phyloP scores from a whole-genome alignment of 73 alveolate genomes.

The Symbiodinium natans region DNA sequence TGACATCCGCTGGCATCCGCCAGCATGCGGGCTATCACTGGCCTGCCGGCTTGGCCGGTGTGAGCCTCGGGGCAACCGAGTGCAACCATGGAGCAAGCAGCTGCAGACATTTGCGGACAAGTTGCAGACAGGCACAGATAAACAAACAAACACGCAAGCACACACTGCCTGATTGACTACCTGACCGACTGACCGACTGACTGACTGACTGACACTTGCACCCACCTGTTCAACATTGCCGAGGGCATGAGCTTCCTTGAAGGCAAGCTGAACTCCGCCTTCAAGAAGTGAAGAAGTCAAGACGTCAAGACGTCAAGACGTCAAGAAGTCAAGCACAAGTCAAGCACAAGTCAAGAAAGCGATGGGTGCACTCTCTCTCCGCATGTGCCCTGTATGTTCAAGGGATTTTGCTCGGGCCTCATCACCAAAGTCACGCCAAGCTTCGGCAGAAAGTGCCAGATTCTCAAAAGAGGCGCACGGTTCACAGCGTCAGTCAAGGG shows the following conservation, averaged over 20 bases:
- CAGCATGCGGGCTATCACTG: background rate
- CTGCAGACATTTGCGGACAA: too few species aligned
- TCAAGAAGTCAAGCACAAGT: too few species aligned
- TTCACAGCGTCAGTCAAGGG: background rate
- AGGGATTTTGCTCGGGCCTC: background rate
- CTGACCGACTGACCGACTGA: too few species aligned
- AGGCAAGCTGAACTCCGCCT: conserved; percentile 57
- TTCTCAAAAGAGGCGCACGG: conserved; percentile 6
- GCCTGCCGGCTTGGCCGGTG: background rate
- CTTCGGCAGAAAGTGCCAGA: conserved; percentile 76
- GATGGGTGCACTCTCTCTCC: too few species aligned
- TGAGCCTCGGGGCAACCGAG: too few species aligned
- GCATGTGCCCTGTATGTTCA: background rate
- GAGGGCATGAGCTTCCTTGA: conserved; percentile 39
- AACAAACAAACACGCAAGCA: too few species aligned
- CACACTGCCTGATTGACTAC: too few species aligned
- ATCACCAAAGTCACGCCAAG: conserved; percentile 68
- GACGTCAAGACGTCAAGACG: too few species aligned
- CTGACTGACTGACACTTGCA: too few species aligned
- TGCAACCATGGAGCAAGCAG: too few species aligned
- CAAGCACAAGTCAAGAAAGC: too few species aligned
- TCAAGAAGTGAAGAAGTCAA: background rate
- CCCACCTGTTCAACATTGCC: conserved; percentile 32
- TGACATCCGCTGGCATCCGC: background rate
- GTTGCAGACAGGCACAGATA: too few species aligned